Conservation (phyloP, 306 rosid genomes). For the Chamaecrista fasciculata region DNA sequence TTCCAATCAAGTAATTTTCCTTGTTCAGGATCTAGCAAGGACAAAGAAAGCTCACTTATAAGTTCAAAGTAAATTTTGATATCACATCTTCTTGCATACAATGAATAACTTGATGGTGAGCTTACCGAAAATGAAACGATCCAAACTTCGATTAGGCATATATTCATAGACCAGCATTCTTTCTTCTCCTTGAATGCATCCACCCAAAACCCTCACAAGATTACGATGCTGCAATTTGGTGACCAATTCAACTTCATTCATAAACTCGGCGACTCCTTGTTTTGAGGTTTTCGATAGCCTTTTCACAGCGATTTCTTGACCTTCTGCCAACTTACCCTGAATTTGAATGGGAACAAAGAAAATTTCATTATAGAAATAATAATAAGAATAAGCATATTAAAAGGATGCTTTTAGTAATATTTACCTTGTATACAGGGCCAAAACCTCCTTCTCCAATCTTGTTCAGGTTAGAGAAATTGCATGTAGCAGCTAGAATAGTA, state of each 20-base stretch:
- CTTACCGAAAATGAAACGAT: neutral
- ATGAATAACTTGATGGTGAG: too few species aligned
- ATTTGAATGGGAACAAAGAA: too few species aligned
- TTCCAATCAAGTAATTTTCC: neutral
- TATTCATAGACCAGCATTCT: conserved; percentile 24
- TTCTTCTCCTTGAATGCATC: conserved; percentile 19
- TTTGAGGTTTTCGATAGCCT: conserved; percentile 21
- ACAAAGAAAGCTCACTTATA: too few species aligned
- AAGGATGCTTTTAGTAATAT: too few species aligned
- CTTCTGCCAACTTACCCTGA: conserved; percentile 27
- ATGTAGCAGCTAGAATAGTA: conserved; percentile 36
- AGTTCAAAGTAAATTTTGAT: too few species aligned
- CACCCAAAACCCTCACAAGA: conserved; percentile 11
- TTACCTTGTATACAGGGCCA: conserved; percentile 51
- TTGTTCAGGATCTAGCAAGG: too few species aligned
- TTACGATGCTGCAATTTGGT: conserved; percentile 25
- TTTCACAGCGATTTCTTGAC: conserved; percentile 34
- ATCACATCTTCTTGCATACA: too few species aligned
- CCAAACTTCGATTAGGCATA: conserved; percentile 19
- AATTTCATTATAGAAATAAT: too few species aligned
- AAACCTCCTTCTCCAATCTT: conserved; percentile 53
- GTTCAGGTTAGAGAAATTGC: conserved; percentile 32
- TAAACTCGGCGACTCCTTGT: conserved; percentile 33
- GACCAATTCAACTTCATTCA: conserved; percentile 15
- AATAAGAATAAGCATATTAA: too few species aligned